Percentiles rank a stretch among this genome's conserved stretches.
Conservation (phyloP, 1,284 basidiomycete genomes). For the Moesziomyces globuligerus region DNA sequence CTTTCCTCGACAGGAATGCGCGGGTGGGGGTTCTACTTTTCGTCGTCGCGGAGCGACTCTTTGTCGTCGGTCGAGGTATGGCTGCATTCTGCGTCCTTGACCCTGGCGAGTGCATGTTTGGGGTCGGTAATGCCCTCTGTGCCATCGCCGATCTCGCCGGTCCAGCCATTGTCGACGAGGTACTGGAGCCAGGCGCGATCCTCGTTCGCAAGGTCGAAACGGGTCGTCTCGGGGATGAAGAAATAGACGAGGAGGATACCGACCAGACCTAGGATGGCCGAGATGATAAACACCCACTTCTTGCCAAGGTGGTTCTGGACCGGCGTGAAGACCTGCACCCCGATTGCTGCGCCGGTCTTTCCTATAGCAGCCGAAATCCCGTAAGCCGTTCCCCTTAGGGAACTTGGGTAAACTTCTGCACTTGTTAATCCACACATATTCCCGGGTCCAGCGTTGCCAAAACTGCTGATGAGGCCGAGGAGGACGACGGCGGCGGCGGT, state of each 20-base stretch:
- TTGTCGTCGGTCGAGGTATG: not conserved
- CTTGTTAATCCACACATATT: constrained; percentile 76
- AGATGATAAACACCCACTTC: constrained; percentile 49
- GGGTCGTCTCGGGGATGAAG: constrained; percentile 74
- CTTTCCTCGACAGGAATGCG: too few relatives aligned
- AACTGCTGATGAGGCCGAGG: constrained; percentile 35
- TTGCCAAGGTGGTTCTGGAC: constrained; percentile 73
- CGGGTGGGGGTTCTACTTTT: too few relatives aligned
- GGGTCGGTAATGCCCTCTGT: constrained; percentile 9
- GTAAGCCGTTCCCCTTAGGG: constrained; percentile 48
- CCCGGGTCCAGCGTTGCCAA: constrained; percentile 78
- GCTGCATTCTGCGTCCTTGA: constrained; percentile 18
- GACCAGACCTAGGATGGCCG: constrained; percentile 58
- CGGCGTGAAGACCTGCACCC: constrained; percentile 80
- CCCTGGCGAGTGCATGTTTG: constrained; percentile 9
- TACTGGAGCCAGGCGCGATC: constrained; percentile 75
- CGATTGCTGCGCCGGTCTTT: constrained; percentile 80
- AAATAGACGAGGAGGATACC: constrained; percentile 67
- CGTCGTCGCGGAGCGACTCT: not conserved
- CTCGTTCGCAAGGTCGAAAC: constrained; percentile 76
- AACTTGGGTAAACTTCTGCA: constrained; percentile 66
- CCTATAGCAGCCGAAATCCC: constrained; percentile 76
- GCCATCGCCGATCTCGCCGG: constrained; percentile 75
- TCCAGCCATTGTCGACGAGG: constrained; percentile 75
- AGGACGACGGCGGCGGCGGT: constrained; percentile 74